Evolutionary conservation across 2,329 filamentous ascomycete species (phyloP).

Genomic region (Cladophialophora bantiana): DNA sequence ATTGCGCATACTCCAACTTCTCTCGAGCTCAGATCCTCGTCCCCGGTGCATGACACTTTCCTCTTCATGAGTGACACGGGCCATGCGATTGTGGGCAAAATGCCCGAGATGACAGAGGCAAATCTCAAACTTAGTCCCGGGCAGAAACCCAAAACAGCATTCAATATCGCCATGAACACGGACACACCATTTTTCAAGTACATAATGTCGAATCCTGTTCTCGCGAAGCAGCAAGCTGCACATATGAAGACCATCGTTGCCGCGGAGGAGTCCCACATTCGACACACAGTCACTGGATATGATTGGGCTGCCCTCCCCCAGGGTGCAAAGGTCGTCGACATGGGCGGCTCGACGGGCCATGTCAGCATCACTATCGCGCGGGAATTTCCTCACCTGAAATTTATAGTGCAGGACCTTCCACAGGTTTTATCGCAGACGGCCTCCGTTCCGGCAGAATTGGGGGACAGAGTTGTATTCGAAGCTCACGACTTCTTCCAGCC

Average conservation of each 20-base stretch:
- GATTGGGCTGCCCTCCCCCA: background rate
- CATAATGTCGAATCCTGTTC: constrained; percentile 13
- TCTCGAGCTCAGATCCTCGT: constrained; percentile 3
- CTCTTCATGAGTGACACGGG: constrained; percentile 15
- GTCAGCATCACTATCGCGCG: constrained; percentile 5
- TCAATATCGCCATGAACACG: constrained; percentile 12
- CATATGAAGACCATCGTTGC: constrained; percentile 16
- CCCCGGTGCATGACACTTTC: constrained; percentile 11
- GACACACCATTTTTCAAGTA: constrained; percentile 15
- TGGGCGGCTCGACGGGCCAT: constrained; percentile 17
- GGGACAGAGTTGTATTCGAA: constrained; percentile 2
- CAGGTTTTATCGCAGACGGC: constrained; percentile 5
- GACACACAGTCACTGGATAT: constrained; percentile 9
- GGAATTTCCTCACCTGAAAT: constrained; percentile 4
- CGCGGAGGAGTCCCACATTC: constrained; percentile 11
- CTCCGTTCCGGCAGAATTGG: background rate
- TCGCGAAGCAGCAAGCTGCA: constrained; percentile 16
- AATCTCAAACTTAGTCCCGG: background rate
- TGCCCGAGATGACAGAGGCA: constrained; percentile 17
- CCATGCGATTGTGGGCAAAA: constrained; percentile 5
- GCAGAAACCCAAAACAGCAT: constrained; percentile 8
- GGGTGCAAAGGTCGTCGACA: constrained; percentile 10
- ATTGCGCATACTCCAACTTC: constrained; percentile 11
- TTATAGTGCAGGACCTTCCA: constrained; percentile 16
- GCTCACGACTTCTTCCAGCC: constrained; percentile 12